A percentile compares a stretch with the other conserved stretches of the same genome.
These are phyloP conservation scores for Crithidia acanthocephali DNA, from an alignment of 208 protist genomes.

Conservation along the genomic window DNA sequence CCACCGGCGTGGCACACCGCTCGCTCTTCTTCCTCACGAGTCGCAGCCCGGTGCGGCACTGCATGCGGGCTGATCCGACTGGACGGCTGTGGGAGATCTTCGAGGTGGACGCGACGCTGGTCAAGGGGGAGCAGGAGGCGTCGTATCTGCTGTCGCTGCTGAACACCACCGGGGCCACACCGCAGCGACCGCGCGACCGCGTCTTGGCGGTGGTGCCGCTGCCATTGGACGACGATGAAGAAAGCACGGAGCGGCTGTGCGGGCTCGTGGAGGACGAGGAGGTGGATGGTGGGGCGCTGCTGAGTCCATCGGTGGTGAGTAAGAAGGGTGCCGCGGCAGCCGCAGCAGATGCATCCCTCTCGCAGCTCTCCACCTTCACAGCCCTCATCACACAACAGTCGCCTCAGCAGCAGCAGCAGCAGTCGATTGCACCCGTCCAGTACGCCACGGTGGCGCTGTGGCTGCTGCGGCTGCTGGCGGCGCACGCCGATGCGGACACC, in stretches of 20 bases:
- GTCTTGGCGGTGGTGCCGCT: conserved; percentile 35
- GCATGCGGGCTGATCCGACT: conserved; percentile 44
- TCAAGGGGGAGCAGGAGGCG: conserved; percentile 27
- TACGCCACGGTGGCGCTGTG: conserved; percentile 54
- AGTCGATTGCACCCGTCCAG: conserved; percentile 7
- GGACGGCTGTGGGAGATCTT: conserved; percentile 54
- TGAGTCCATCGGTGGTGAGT: no score
- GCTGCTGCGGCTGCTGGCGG: conserved; percentile 64
- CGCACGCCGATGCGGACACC: conserved; percentile 51
- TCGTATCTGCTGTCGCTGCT: conserved; percentile 39
- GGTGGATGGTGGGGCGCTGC: not conserved
- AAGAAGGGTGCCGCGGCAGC: not conserved
- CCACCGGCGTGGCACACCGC: conserved; percentile 36
- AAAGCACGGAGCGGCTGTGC: conserved; percentile 9
- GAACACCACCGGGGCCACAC: conserved; percentile 13
- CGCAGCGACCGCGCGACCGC: conserved; percentile 26
- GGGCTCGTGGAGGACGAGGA: not conserved
- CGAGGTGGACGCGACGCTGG: conserved; percentile 41
- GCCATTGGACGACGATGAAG: conserved; percentile 30
- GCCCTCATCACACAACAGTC: conserved; percentile 20
- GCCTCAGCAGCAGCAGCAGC: not conserved
- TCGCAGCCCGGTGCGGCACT: conserved; percentile 39
- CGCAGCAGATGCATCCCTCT: not conserved
- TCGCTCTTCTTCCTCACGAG: conserved; percentile 46
- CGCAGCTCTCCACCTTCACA: conserved; percentile 20